Percentiles rank a stretch among this genome's conserved stretches.
Evolutionary conservation across 1,284 basidiomycete genomes (phyloP).

Genomic region (Apiotrichum montevideense): DNA sequence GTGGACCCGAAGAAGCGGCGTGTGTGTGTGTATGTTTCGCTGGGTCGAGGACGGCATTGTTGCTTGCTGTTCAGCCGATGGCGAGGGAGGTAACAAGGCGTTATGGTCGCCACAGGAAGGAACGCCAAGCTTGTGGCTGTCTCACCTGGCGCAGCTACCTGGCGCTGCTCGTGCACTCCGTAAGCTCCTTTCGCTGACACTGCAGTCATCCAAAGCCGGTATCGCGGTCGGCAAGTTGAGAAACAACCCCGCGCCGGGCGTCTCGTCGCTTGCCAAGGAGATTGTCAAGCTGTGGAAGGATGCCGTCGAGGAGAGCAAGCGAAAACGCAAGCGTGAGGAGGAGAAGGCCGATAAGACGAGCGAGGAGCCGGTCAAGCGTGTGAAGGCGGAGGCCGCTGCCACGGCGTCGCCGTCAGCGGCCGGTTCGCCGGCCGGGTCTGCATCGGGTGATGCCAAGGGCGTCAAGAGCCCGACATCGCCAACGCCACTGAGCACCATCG

Average conservation of each 20-base stretch:
- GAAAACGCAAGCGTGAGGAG: conserved; percentile 46
- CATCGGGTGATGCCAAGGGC: not conserved
- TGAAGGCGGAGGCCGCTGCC: conserved; percentile 26
- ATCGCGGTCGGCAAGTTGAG: conserved; percentile 88
- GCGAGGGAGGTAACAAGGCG: too few species aligned
- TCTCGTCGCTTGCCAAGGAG: conserved; percentile 82
- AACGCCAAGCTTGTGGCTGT: too few species aligned
- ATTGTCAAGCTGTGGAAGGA: conserved; percentile 88
- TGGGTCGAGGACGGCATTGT: too few species aligned
- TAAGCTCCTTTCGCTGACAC: conserved; percentile 1
- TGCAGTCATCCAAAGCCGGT: conserved; percentile 67
- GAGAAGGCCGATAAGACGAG: conserved; percentile 18
- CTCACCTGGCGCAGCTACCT: too few species aligned
- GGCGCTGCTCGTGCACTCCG: not conserved
- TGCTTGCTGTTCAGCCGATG: too few species aligned
- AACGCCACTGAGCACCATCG: conserved; percentile 46
- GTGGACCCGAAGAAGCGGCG: too few species aligned
- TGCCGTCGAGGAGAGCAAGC: conserved; percentile 69
- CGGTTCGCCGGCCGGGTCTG: conserved; percentile 5
- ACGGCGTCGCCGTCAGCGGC: conserved; percentile 4
- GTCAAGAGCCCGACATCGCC: conserved; percentile 23
- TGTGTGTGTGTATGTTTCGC: too few species aligned
- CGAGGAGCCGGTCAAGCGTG: conserved; percentile 31
- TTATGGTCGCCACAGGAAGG: too few species aligned
- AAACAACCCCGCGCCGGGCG: conserved; percentile 61